phyloP scores from a whole-genome alignment of 2,329 filamentous ascomycete species.

The Falciphora oryzae region DNA sequence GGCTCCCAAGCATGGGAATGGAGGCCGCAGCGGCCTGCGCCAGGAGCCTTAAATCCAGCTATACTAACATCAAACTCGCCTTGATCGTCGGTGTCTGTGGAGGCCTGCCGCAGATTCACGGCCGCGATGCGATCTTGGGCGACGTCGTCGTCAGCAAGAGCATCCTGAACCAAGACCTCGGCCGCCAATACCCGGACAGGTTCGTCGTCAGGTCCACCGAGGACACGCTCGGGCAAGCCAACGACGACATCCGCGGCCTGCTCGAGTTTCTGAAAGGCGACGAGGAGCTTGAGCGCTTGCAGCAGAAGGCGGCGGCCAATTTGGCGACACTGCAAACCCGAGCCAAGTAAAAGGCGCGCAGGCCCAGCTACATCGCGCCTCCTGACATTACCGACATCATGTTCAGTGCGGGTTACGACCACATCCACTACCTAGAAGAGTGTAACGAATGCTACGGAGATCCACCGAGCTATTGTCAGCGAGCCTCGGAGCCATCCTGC shows the following conservation, averaged over 20 bases:
- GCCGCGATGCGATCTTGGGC: constrained; percentile 22
- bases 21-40: constrained; percentile 21
- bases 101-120: constrained; percentile 14
- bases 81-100: constrained; percentile 35
- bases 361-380: neutral
- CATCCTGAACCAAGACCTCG: constrained; percentile 25
- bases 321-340: neutral
- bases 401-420: neutral
- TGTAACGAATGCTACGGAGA: neutral
- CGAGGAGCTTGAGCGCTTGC: neutral
- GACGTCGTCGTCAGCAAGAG: constrained; percentile 28
- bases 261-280: neutral
- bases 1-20: constrained; percentile 25
- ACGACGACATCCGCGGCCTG: neutral
- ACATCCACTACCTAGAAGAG: neutral
- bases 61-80: constrained; percentile 24
- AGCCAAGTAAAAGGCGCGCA: neutral
- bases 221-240: neutral
- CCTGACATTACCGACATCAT: neutral
- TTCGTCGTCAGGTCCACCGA: constrained; percentile 22
- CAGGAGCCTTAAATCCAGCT: constrained; percentile 27
- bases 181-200: constrained; percentile 18
- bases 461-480: no score
- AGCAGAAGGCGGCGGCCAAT: neutral
- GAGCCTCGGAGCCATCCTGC: no score